These are phyloP conservation scores for Leccinum fibrillosum DNA, from an alignment of 768 basidiomycete species.

Conservation along the genomic window DNA sequence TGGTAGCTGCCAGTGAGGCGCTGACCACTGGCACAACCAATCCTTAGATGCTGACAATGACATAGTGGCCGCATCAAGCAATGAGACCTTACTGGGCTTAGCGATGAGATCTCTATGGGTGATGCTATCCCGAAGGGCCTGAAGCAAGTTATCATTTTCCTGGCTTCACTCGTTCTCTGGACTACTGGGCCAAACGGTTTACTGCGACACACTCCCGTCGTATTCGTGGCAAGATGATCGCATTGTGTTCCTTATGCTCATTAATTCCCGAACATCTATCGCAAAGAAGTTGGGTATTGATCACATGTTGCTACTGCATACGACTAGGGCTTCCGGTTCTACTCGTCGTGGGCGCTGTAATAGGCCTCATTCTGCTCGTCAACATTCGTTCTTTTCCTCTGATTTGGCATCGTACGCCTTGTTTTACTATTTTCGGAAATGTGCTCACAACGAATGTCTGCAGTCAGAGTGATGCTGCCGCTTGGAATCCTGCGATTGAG, in stretches of 20 bases:
- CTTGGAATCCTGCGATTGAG: constrained; percentile 10
- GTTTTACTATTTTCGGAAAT: not conserved
- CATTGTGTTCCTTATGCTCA: constrained; percentile 4
- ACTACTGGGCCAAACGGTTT: not conserved
- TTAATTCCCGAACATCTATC: not conserved
- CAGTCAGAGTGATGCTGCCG: constrained; percentile 12
- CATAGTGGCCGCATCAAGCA: too few relatives aligned
- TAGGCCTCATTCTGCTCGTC: constrained; percentile 9
- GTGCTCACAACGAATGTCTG: not conserved
- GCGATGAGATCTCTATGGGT: too few relatives aligned
- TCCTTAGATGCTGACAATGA: too few relatives aligned
- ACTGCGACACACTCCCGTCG: not conserved
- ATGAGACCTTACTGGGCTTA: too few relatives aligned
- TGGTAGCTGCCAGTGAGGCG: too few relatives aligned
- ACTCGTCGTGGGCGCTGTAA: not conserved
- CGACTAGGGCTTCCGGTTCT: not conserved
- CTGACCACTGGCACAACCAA: too few relatives aligned
- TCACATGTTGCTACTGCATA: not conserved
- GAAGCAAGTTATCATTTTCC: not conserved
- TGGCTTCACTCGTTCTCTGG: too few relatives aligned
- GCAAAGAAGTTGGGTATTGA: not conserved
- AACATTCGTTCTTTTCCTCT: constrained; percentile 13
- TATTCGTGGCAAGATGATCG: not conserved
- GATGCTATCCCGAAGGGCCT: not conserved
- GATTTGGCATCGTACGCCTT: constrained; percentile 14